Evolutionary conservation across 495 filamentous ascomycete genomes (phyloP).

Genomic region (Cudoniella acicularis): DNA sequence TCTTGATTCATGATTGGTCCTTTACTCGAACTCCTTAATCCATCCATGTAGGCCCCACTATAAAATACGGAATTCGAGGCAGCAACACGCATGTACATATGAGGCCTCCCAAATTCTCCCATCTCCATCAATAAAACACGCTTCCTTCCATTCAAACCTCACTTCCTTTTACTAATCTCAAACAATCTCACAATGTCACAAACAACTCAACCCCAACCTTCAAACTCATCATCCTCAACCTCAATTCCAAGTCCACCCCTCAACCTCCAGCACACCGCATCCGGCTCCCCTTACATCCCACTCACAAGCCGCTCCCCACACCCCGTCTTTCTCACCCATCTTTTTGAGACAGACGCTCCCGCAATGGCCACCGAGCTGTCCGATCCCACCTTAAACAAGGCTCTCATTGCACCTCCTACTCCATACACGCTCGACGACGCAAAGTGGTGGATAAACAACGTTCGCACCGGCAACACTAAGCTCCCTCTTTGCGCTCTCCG

Average conservation of each 20-base stretch:
- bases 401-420: neutral
- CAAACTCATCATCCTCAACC: no score
- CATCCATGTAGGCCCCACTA: no score
- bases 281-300: constrained; percentile 6
- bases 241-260: neutral
- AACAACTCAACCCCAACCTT: neutral
- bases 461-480: neutral
- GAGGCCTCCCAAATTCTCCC: no score
- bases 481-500: constrained; percentile 6
- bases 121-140: no score
- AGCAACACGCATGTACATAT: no score
- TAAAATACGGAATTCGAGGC: no score
- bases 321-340: constrained; percentile 9
- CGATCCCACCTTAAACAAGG: neutral
- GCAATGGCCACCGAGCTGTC: neutral
- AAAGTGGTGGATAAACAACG: constrained; percentile 11
- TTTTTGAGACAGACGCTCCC: neutral
- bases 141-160: no score
- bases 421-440: constrained; percentile 14
- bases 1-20: no score
- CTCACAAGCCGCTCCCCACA: neutral
- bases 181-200: neutral
- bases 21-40: no score
- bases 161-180: no score
- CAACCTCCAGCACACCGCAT: neutral